Conservation (phyloP, 2,329 filamentous ascomycete species). For the Apiospora hydei region DNA sequence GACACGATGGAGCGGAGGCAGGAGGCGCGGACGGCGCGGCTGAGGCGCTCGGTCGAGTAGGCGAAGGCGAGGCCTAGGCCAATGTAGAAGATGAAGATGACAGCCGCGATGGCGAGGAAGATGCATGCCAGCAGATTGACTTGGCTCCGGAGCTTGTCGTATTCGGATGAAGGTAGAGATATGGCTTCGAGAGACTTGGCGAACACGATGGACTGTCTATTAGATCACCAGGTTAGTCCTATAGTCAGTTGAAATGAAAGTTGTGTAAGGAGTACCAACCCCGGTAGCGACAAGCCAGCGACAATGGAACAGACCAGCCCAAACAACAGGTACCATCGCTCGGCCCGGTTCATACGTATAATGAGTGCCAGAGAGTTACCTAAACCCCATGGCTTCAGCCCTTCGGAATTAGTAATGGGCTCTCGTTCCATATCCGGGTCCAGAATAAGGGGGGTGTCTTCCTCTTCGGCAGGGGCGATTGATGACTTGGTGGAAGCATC, state of each 20-base stretch:
- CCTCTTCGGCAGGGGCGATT: background rate
- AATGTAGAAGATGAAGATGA: conserved; percentile 22
- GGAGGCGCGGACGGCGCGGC: conserved; percentile 4
- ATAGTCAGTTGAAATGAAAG: background rate
- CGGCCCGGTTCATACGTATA: conserved; percentile 36
- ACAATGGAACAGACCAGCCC: conserved; percentile 27
- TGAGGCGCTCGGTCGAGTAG: conserved; percentile 24
- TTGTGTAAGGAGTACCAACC: conserved; percentile 4
- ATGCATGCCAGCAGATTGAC: background rate
- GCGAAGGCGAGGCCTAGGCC: conserved; percentile 24
- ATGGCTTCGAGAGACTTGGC: conserved; percentile 27
- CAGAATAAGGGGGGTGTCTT: background rate
- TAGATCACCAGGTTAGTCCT: background rate
- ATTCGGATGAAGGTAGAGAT: conserved; percentile 32
- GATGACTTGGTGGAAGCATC: background rate
- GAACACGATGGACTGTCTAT: conserved; percentile 26
- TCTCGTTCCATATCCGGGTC: background rate
- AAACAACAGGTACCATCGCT: conserved; percentile 34
- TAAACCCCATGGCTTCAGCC: conserved; percentile 34
- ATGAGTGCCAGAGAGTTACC: conserved; percentile 24
- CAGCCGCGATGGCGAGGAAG: conserved; percentile 25
- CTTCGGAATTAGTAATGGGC: conserved; percentile 19
- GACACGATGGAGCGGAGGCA: conserved; percentile 74
- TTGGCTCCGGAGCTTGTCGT: conserved; percentile 30
- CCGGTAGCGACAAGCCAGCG: conserved; percentile 27